A percentile compares a stretch with the other conserved stretches of the same genome.
These are phyloP conservation scores for Hyphopichia pseudoburtonii DNA, from an alignment of 1,139 yeast genomes.

Conservation along the genomic window DNA sequence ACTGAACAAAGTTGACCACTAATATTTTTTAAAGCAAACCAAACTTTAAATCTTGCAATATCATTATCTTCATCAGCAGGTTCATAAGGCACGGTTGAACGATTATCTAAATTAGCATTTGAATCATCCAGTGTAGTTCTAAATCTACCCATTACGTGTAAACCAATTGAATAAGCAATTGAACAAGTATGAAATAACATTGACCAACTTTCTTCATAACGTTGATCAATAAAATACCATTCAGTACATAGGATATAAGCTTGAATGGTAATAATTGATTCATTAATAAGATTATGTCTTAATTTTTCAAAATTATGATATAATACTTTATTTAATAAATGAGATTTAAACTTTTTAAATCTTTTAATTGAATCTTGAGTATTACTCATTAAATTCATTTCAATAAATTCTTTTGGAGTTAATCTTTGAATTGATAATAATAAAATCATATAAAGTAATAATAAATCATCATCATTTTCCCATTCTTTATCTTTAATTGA, in stretches of 20 bases:
- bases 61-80: constrained; percentile 31
- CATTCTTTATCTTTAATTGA: constrained; percentile 36
- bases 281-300: constrained; percentile 47
- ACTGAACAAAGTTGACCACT: constrained; percentile 52
- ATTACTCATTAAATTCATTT: constrained; percentile 19
- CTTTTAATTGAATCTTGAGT: constrained; percentile 17
- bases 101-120: neutral
- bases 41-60: constrained; percentile 40
- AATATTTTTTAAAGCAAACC: constrained; percentile 50
- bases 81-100: constrained; percentile 15
- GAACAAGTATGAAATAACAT: constrained; percentile 50
- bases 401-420: constrained; percentile 35
- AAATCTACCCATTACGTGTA: constrained; percentile 45
- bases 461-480: constrained; percentile 52
- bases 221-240: constrained; percentile 48
- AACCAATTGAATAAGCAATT: constrained; percentile 51
- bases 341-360: constrained; percentile 24
- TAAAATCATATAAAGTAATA: constrained; percentile 45
- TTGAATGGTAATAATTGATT: constrained; percentile 47
- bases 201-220: constrained; percentile 51
- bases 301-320: constrained; percentile 40
- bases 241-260: constrained; percentile 53
- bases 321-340: constrained; percentile 31
- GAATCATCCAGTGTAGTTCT: constrained; percentile 9
- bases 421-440: constrained; percentile 40